These are phyloP conservation scores for Quercus suber DNA, from an alignment of 306 rosid genomes.

Conservation along the genomic window DNA sequence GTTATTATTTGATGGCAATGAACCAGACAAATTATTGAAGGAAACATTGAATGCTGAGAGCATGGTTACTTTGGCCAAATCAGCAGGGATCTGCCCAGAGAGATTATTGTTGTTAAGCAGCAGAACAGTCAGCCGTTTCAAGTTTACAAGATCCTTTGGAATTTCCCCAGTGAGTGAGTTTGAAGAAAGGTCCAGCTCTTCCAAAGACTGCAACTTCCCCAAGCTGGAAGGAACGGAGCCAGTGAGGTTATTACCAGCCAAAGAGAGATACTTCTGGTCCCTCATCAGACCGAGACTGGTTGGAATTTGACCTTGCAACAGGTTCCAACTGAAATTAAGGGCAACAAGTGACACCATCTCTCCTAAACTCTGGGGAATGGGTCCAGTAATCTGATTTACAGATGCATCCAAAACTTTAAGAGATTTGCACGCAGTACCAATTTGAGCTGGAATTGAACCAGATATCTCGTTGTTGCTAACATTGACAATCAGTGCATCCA, in stretches of 20 bases:
- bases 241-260: constrained; percentile 62
- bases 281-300: constrained; percentile 51
- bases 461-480: constrained; percentile 61
- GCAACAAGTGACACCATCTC: constrained; percentile 49
- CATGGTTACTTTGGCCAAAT: constrained; percentile 62
- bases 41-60: constrained; percentile 79
- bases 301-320: constrained; percentile 60
- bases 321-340: constrained; percentile 72
- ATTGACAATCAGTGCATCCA: constrained; percentile 60
- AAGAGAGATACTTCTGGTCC: constrained; percentile 56
- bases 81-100: constrained; percentile 80
- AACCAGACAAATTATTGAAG: constrained; percentile 89
- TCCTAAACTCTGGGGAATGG: constrained; percentile 47
- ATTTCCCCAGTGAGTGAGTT: constrained; percentile 77
- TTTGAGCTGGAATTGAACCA: constrained; percentile 49
- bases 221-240: constrained; percentile 64
- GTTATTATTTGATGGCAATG: constrained; percentile 55
- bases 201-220: constrained; percentile 59
- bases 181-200: constrained; percentile 73
- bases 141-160: constrained; percentile 57
- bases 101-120: constrained; percentile 73
- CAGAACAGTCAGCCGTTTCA: constrained; percentile 58
- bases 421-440: constrained; percentile 57
- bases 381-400: constrained; percentile 60
- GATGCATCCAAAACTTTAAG: constrained; percentile 70